Evolutionary conservation across 2,329 filamentous ascomycete genomes (phyloP), one percentile per base, ranked within the genome.

Genomic region (Aspergillus sergii): DNA sequence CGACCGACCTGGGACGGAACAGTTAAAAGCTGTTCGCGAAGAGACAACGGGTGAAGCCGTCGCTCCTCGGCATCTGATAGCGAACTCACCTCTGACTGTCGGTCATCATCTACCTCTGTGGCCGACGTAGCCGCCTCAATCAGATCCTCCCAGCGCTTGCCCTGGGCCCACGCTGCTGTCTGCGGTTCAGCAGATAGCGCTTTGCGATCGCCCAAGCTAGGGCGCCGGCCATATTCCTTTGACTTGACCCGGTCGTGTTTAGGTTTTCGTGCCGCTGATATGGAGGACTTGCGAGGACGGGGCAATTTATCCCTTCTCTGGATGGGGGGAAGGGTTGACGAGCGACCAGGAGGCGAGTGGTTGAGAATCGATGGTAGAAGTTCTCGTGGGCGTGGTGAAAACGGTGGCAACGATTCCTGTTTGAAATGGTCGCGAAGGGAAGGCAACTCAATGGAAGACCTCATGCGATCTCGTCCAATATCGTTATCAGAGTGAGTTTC

Each of bases 61-160:
- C 51, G 21, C 26, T 55, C 51, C 51, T 39, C 51, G 4, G 51
- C 10, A 55, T 55, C 51, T 55, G 51, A 55, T 30, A 54, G 14
- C n/a, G 14, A 26, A 76, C 92, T 96, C 75, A 94, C 87, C 78
- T 97, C 94, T 74, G 86, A 82, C 68, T 94, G 92, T 74, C 84
- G 80, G 68, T 95, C 93, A 76, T 96, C 93, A 74, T 95, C 86
- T 72, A 90, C 94, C 80, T 96, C 94, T 3, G 93, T 96, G 32
- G 94, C 93, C 65, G 93, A 97, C 36, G 94, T 93, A 60, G 92
- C 94, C 58, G 94, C 94, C 78, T 97, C 94, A 68, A 98, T 96
- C 64, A 98, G 84, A 78, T 98, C 94, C 78, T 97, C 93, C 95
- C 94, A 98, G 72, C 94, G 86, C 81, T 95, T 96, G 68, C 92